Percentiles rank a stretch among this genome's conserved stretches.
Evolutionary conservation across 192 early-diverging fungal genomes (phyloP).

Genomic region (Spinellus fusiger): DNA sequence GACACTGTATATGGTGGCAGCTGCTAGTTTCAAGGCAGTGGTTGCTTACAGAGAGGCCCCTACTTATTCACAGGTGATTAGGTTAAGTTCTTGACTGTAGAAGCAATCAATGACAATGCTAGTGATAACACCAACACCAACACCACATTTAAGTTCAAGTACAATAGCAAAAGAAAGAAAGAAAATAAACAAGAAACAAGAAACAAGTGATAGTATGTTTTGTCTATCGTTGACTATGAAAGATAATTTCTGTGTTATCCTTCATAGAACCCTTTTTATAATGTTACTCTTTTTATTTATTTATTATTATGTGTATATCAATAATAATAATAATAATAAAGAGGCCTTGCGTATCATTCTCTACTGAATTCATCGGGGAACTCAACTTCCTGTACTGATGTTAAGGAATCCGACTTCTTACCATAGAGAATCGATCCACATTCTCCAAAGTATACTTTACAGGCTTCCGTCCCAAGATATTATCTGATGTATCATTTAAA

Average conservation of each 20-base stretch:
- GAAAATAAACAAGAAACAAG: too few species aligned
- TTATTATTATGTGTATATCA: background rate
- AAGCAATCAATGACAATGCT: too few species aligned
- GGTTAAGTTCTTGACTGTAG: background rate
- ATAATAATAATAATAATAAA: background rate
- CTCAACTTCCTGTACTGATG: background rate
- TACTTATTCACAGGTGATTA: slow-evolving; percentile 20
- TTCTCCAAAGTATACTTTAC: slow-evolving; percentile 69
- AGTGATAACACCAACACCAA: background rate
- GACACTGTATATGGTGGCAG: slow-evolving; percentile 35
- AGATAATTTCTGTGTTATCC: too few species aligned
- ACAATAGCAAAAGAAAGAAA: too few species aligned
- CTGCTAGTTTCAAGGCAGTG: slow-evolving; percentile 43
- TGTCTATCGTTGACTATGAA: too few species aligned
- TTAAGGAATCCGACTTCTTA: slow-evolving; percentile 86
- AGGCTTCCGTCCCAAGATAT: slow-evolving; percentile 37
- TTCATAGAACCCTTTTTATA: too few species aligned
- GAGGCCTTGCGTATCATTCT: slow-evolving; percentile 7
- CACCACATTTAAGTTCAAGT: background rate
- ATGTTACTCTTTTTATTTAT: background rate
- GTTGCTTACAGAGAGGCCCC: slow-evolving; percentile 51
- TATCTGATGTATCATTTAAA: slow-evolving; percentile 32
- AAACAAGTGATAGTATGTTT: too few species aligned
- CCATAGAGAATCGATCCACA: slow-evolving; percentile 86
- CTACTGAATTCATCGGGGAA: background rate